Evolutionary conservation across 1,139 yeast genomes (phyloP), one percentile per base, ranked within the genome.

Genomic region (Trichomonascaceae sp.): DNA sequence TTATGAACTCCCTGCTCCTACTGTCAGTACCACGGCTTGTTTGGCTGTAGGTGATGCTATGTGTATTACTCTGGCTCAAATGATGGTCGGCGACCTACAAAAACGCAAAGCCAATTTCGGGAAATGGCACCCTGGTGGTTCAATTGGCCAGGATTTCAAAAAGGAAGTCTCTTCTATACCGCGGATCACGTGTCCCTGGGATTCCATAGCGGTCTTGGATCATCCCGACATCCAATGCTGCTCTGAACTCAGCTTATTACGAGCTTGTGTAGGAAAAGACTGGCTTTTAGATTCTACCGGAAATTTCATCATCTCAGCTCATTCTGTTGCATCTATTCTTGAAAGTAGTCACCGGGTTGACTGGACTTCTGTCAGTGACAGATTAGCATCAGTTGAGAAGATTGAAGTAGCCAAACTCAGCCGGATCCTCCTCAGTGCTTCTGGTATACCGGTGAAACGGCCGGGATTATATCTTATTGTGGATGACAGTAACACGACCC

Each of bases 1-100:
- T n/a, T 88, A 86, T 64, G 96, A 96, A 0, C 68, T 89, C 15
- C 87, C 91, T 7, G 96, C 96, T 0, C 97, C 97, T 1, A 88
- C 96, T 0, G 81, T 89, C 5, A 82, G 95, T 7, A 85, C 96
- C 2, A 86, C 96, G 0, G 74, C 90, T 39, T 81, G 90, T 57
- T 71, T 89, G 53, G 83, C 87, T 0, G 73, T 89, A 47, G 87
- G 95, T 4, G 96, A 89, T 66, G 87, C 95, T 0, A 80, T 86
- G 19, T 80, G 87, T 38, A 77, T 89, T 53, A 85, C 95, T 0
- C 70, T 89, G 32, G 79, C 85, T 50, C 95, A 88, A 64, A 68
- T 84, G 67, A 76, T 84, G 51, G 84, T 83, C 56, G 73, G 72
- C 6, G 89, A 86, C 63, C 70, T 75, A 43, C 67, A 72, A 44